A percentile compares a stretch with the other conserved stretches of the same genome.
These are phyloP conservation scores for Tricholoma flavovirens DNA, from an alignment of 768 basidiomycete genomes.

Conservation along the genomic window DNA sequence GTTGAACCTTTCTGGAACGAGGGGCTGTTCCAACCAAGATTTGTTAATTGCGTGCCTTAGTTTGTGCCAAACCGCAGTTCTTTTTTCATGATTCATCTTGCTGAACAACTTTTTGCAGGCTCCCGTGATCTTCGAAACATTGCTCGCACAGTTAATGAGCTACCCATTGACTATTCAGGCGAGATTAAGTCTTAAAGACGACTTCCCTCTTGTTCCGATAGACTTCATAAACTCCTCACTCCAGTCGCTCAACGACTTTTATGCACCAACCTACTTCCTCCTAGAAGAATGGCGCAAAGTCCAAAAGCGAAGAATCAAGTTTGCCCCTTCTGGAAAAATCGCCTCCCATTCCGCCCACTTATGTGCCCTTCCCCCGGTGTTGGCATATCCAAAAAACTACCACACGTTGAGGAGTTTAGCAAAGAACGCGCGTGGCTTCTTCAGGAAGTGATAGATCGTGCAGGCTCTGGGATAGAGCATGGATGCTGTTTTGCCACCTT, in stretches of 20 bases:
- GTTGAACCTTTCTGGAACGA: background rate
- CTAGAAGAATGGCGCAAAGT: slow-evolving; percentile 25
- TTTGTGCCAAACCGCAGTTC: background rate
- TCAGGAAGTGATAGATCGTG: slow-evolving; percentile 16
- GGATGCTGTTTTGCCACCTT: slow-evolving; percentile 78
- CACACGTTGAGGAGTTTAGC: slow-evolving; percentile 38
- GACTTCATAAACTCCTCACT: slow-evolving; percentile 43
- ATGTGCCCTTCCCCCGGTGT: slow-evolving; percentile 32
- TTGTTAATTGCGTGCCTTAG: background rate
- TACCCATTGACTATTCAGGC: background rate
- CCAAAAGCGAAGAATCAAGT: slow-evolving; percentile 3
- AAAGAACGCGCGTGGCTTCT: slow-evolving; percentile 39
- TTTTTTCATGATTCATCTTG: background rate
- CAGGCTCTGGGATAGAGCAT: slow-evolving; percentile 66
- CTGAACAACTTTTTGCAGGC: background rate
- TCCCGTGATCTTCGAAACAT: slow-evolving; percentile 1
- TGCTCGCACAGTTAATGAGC: background rate
- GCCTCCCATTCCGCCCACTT: background rate
- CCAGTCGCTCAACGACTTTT: slow-evolving; percentile 35
- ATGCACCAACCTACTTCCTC: slow-evolving; percentile 56
- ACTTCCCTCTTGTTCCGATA: slow-evolving; percentile 54
- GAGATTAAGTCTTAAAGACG: slow-evolving; percentile 42
- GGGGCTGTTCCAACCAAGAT: background rate
- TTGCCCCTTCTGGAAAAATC: background rate
- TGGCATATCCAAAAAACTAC: slow-evolving; percentile 17